Evolutionary conservation across 257 asterid genomes (phyloP).

Genomic region (Solanum arcanum): DNA sequence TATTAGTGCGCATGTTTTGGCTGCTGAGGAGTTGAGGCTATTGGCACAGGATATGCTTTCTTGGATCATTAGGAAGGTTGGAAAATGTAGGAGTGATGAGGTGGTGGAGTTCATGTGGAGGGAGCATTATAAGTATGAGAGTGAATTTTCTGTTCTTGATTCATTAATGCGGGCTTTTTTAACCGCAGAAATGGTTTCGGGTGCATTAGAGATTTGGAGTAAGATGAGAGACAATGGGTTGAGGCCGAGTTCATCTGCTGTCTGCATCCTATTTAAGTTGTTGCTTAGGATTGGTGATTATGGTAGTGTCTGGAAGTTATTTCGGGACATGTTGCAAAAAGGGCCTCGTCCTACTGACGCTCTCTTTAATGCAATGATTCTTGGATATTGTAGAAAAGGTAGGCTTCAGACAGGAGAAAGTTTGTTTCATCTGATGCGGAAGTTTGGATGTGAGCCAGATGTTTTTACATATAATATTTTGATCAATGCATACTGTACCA

Average conservation of each 20-base stretch:
- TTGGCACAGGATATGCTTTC: constrained; percentile 69
- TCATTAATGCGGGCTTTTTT: constrained; percentile 73
- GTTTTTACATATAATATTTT: constrained; percentile 55
- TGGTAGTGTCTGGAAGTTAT: constrained; percentile 70
- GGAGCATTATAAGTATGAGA: constrained; percentile 18
- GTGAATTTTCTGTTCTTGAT: constrained; percentile 58
- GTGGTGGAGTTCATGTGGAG: constrained; percentile 46
- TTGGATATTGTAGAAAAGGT: constrained; percentile 76
- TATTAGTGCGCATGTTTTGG: constrained; percentile 43
- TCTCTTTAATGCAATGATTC: constrained; percentile 59
- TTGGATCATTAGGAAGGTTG: constrained; percentile 52
- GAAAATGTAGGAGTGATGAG: constrained; percentile 52
- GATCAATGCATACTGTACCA: constrained; percentile 70
- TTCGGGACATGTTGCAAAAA: constrained; percentile 47
- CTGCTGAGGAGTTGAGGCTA: constrained; percentile 32
- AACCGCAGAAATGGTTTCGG: constrained; percentile 45
- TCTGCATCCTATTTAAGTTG: constrained; percentile 45
- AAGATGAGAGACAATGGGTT: constrained; percentile 61
- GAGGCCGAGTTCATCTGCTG: constrained; percentile 56
- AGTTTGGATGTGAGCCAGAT: constrained; percentile 65
- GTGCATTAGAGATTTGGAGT: constrained; percentile 50
- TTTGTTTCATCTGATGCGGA: constrained; percentile 58
- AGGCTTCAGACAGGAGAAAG: constrained; percentile 49
- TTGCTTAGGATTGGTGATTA: constrained; percentile 60
- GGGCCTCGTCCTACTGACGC: constrained; percentile 58